Evolutionary conservation across 768 basidiomycete genomes (phyloP).

Genomic region (Kwoniella dendrophila): DNA sequence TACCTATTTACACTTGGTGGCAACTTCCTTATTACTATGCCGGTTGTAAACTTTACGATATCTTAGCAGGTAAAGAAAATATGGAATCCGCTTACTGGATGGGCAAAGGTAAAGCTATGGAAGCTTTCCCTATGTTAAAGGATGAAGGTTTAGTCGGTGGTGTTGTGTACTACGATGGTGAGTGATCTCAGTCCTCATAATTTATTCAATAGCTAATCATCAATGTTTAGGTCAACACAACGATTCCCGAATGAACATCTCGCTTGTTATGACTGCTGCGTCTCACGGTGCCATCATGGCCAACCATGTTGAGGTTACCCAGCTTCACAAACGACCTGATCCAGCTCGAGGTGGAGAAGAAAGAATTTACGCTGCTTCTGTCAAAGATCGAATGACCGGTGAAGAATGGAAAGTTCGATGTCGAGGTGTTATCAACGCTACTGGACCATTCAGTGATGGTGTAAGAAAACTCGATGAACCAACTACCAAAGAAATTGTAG

Average conservation of each 20-base stretch:
- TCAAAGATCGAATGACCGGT: conserved; percentile 81
- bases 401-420: conserved; percentile 79
- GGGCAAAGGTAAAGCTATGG: conserved; percentile 88
- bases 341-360: conserved; percentile 58
- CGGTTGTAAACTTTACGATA: conserved; percentile 94
- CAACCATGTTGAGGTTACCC: conserved; percentile 86
- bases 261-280: conserved; percentile 90
- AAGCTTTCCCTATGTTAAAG: conserved; percentile 96
- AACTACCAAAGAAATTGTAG: conserved; percentile 72
- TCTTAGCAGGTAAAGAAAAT: conserved; percentile 92
- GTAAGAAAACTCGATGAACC: conserved; percentile 74
- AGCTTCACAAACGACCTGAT: conserved; percentile 65
- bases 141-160: conserved; percentile 87
- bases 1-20: conserved; percentile 97
- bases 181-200: conserved; percentile 29
- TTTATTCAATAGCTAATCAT: not conserved
- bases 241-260: conserved; percentile 97
- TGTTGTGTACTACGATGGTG: conserved; percentile 95
- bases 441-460: conserved; percentile 88
- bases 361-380: conserved; percentile 71
- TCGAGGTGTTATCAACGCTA: conserved; percentile 94
- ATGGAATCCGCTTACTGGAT: conserved; percentile 95
- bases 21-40: conserved; percentile 94
- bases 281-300: conserved; percentile 82
- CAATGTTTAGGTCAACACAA: conserved; percentile 86